A percentile compares a stretch with the other conserved stretches of the same genome.
phyloP scores from a whole-genome alignment of 805 yeast species.

The Saccharomycopsis sp. region DNA sequence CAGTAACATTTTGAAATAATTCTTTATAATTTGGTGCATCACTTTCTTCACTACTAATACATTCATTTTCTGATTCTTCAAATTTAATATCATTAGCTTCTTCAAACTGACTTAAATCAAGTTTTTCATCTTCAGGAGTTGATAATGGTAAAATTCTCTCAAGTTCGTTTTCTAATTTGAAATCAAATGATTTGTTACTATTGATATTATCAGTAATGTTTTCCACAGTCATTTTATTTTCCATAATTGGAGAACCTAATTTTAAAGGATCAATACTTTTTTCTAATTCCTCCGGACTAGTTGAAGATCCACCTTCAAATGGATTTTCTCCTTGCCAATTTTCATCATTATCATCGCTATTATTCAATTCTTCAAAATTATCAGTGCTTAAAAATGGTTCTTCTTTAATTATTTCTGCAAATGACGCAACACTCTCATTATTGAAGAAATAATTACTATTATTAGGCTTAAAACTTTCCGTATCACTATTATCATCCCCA shows the following conservation, averaged over 20 bases:
- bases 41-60: conserved; percentile 3
- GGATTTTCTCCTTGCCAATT: too few species aligned
- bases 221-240: too few species aligned
- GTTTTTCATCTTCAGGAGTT: neutral
- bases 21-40: conserved; percentile 25
- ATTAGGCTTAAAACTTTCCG: neutral
- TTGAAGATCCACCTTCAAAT: conserved; percentile 1
- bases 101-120: neutral
- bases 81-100: neutral
- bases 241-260: conserved; percentile 3
- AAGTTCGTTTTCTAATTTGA: conserved; percentile 9
- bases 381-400: neutral
- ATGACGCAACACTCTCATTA: conserved; percentile 10
- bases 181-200: conserved; percentile 5
- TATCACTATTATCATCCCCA: conserved; percentile 6
- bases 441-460: conserved; percentile 6
- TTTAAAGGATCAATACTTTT: conserved; percentile 2
- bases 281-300: neutral
- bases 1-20: conserved; percentile 20
- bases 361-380: neutral
- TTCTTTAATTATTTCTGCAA: conserved; percentile 1
- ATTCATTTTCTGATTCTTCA: conserved; percentile 2
- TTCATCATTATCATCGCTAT: conserved; percentile 8
- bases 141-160: conserved; percentile 7
- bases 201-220: too few species aligned